Conservation (phyloP, 208 protist species). For the Novymonas esmeraldas region DNA sequence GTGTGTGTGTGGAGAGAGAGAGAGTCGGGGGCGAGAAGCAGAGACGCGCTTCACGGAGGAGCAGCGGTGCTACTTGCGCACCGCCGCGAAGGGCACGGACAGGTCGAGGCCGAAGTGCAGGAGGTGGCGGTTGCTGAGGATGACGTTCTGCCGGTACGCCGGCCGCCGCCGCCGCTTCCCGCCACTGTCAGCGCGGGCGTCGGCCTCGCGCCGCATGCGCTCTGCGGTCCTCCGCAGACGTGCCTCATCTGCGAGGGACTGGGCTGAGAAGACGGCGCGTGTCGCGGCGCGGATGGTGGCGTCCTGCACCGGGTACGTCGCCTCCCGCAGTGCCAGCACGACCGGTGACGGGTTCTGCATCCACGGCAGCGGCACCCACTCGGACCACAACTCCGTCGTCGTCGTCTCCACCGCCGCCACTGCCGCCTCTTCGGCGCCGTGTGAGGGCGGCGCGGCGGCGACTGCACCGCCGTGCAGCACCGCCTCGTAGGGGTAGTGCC, state of each 20-base stretch:
- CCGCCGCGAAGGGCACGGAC: constrained; percentile 53
- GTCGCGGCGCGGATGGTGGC: constrained; percentile 46
- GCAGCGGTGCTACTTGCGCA: neutral
- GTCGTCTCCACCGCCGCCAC: too few relatives aligned
- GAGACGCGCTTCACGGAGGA: neutral
- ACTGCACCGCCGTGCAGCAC: neutral
- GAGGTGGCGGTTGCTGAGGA: constrained; percentile 79
- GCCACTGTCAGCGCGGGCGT: constrained; percentile 18
- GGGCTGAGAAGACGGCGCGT: constrained; percentile 40
- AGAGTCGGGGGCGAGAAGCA: too few relatives aligned
- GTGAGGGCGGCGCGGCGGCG: neutral
- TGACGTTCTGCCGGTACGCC: constrained; percentile 10
- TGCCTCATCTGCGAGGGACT: constrained; percentile 43
- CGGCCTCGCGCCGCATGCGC: constrained; percentile 23
- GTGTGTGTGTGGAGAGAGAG: too few relatives aligned
- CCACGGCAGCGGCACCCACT: constrained; percentile 61
- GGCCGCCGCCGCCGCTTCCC: constrained; percentile 17
- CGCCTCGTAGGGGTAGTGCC: constrained; percentile 21
- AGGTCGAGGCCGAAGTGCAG: constrained; percentile 83
- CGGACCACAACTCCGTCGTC: constrained; percentile 12
- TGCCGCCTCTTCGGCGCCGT: neutral
- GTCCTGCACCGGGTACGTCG: constrained; percentile 44
- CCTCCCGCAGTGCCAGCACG: constrained; percentile 50
- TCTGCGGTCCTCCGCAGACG: constrained; percentile 34
- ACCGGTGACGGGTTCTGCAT: constrained; percentile 73